Conservation (phyloP, 495 filamentous ascomycete genomes). For the Astrothelium subdiscretum region DNA sequence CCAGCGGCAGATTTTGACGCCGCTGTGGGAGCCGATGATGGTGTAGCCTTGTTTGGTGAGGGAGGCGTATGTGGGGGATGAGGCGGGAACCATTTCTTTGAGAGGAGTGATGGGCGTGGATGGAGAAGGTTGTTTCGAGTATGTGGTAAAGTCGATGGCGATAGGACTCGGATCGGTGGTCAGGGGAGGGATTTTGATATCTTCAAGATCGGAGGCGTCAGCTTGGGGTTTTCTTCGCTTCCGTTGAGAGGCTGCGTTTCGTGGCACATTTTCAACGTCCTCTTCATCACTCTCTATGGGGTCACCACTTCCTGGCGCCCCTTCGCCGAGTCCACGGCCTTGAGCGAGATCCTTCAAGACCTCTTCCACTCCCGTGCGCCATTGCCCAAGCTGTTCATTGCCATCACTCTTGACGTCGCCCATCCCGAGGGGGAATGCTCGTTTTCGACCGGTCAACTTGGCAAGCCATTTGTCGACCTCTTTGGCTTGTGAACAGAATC, state of each 20-base stretch:
- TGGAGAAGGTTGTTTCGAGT: slow-evolving; percentile 17
- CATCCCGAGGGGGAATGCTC: slow-evolving; percentile 76
- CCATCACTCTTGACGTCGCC: slow-evolving; percentile 72
- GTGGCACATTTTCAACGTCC: slow-evolving; percentile 41
- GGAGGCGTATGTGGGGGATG: slow-evolving; percentile 73
- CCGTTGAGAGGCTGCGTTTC: slow-evolving; percentile 30
- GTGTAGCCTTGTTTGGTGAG: slow-evolving; percentile 94
- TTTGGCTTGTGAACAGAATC: slow-evolving; percentile 82
- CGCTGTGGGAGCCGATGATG: slow-evolving; percentile 88
- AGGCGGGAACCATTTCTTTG: slow-evolving; percentile 86
- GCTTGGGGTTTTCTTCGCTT: slow-evolving; percentile 16
- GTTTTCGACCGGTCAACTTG: slow-evolving; percentile 67
- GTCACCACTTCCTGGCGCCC: slow-evolving; percentile 69
- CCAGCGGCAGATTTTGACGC: slow-evolving; percentile 97
- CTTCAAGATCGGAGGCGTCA: slow-evolving; percentile 57
- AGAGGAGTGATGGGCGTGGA: slow-evolving; percentile 26
- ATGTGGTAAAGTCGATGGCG: slow-evolving; percentile 79
- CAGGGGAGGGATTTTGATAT: slow-evolving; percentile 36
- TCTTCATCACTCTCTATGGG: slow-evolving; percentile 75
- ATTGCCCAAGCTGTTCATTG: slow-evolving; percentile 54
- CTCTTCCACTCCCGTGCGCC: slow-evolving; percentile 63
- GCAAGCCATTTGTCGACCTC: slow-evolving; percentile 93
- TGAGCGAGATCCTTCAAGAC: slow-evolving; percentile 49
- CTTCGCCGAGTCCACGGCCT: slow-evolving; percentile 62
- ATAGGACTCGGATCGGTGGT: slow-evolving; percentile 36